These are phyloP conservation scores for Aspergillus cristatus DNA, from an alignment of 495 filamentous ascomycete species.

Conservation along the genomic window DNA sequence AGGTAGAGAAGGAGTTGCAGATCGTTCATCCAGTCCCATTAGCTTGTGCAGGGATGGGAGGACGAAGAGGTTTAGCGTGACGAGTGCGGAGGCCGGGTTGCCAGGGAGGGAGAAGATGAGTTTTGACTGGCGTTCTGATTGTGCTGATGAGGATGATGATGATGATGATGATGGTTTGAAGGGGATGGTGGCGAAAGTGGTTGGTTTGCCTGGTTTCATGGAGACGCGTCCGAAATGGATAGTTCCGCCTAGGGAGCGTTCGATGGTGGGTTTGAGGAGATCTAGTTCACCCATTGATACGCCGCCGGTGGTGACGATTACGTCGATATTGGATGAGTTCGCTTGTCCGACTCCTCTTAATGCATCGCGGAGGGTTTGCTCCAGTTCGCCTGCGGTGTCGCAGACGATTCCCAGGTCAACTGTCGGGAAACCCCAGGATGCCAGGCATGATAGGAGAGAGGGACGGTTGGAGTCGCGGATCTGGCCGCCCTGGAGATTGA, in stretches of 20 bases:
- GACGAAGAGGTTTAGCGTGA: constrained; percentile 90
- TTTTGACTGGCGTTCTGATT: constrained; percentile 50
- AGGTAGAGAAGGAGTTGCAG: constrained; percentile 25
- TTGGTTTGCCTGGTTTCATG: constrained; percentile 98
- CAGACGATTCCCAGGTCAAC: constrained; percentile 81
- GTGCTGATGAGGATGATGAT: constrained; percentile 10
- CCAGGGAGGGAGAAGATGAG: constrained; percentile 88
- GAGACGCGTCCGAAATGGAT: constrained; percentile 95
- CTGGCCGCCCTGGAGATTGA: constrained; percentile 61
- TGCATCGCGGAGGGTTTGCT: constrained; percentile 63
- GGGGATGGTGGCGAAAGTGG: constrained; percentile 87
- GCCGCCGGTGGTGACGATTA: constrained; percentile 87
- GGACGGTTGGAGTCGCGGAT: constrained; percentile 91
- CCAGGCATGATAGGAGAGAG: constrained; percentile 66
- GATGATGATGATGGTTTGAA: constrained; percentile 31
- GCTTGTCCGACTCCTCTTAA: constrained; percentile 41
- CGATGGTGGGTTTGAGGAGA: constrained; percentile 93
- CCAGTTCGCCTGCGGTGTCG: constrained; percentile 69
- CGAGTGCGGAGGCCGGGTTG: constrained; percentile 87
- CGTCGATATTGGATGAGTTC: constrained; percentile 45
- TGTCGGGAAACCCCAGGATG: constrained; percentile 67
- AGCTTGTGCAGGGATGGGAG: constrained; percentile 75
- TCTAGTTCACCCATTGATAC: constrained; percentile 98
- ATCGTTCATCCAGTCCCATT: constrained; percentile 32
- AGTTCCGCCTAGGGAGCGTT: constrained; percentile 78